A percentile compares a stretch with the other conserved stretches of the same genome.
Evolutionary conservation across 2,329 filamentous ascomycete genomes (phyloP).

Genomic region (Aureobasidium vineae): DNA sequence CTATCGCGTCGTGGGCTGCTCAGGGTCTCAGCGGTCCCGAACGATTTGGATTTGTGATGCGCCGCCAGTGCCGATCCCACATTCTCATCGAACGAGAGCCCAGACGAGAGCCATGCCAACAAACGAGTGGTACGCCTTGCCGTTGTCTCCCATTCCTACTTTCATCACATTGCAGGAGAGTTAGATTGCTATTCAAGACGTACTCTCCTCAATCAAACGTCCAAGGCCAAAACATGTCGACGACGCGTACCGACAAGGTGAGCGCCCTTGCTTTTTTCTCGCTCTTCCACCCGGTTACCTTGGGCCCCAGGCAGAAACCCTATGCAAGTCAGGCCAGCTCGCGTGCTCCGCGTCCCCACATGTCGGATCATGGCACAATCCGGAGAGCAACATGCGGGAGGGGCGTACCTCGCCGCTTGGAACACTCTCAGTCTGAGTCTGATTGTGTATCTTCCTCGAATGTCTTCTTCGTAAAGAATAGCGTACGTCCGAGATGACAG

Average conservation of each 20-base stretch:
- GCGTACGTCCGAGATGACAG: background rate
- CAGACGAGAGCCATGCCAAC: slow-evolving; percentile 9
- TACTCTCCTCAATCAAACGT: background rate
- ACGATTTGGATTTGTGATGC: slow-evolving; percentile 20
- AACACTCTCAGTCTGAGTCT: background rate
- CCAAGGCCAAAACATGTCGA: background rate
- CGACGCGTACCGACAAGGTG: background rate
- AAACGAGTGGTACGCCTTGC: slow-evolving; percentile 16
- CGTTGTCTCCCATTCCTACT: slow-evolving; percentile 17
- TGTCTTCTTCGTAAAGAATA: background rate
- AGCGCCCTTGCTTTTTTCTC: background rate
- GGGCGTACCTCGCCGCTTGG: slow-evolving; percentile 1
- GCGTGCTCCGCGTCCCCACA: slow-evolving; percentile 24
- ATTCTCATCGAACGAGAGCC: slow-evolving; percentile 16
- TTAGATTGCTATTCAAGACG: background rate
- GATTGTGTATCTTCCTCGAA: background rate
- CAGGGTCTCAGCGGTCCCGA: slow-evolving; percentile 21
- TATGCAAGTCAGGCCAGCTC: slow-evolving; percentile 19
- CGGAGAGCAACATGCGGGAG: slow-evolving; percentile 5
- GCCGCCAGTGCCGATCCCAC: slow-evolving; percentile 6
- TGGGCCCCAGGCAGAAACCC: slow-evolving; percentile 16
- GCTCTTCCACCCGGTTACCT: background rate
- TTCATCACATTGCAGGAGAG: slow-evolving; percentile 8
- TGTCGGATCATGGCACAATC: slow-evolving; percentile 19
- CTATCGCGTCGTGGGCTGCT: slow-evolving; percentile 6